A percentile compares a stretch with the other conserved stretches of the same genome.
phyloP scores from a whole-genome alignment of 306 rosid species.

The Cyamopsis tetragonoloba region DNA sequence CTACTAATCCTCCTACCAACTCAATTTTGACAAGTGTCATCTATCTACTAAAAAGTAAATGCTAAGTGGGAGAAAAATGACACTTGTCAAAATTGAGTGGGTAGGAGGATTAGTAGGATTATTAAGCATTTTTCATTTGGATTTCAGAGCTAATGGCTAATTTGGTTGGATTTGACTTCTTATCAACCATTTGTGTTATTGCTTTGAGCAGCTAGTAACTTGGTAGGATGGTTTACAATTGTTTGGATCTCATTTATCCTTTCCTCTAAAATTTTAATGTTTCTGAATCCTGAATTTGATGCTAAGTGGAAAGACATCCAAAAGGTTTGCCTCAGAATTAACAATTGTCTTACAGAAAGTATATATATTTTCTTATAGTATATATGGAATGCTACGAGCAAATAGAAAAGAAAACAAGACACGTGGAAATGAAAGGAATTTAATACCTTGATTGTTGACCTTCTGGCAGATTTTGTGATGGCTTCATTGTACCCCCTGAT shows the following conservation, averaged over 20 bases:
- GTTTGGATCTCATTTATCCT: background rate
- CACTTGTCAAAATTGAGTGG: too few relatives aligned
- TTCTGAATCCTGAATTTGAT: background rate
- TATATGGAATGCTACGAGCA: background rate
- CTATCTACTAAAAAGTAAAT: too few relatives aligned
- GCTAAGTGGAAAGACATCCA: background rate
- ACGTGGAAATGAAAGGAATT: background rate
- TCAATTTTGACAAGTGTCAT: too few relatives aligned
- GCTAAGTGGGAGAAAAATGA: too few relatives aligned
- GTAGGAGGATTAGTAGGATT: too few relatives aligned
- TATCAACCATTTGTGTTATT: background rate
- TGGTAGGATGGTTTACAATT: background rate
- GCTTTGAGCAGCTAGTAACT: background rate
- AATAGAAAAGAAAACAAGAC: background rate
- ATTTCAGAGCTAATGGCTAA: background rate
- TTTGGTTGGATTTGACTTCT: background rate
- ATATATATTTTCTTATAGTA: background rate
- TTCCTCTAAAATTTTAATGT: background rate
- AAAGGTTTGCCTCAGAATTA: background rate
- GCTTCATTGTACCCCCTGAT: slow-evolving; percentile 88
- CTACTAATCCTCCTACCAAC: too few relatives aligned
- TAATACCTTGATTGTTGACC: slow-evolving; percentile 92
- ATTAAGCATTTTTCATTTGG: too few relatives aligned
- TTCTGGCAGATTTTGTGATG: slow-evolving; percentile 90
- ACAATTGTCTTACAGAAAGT: background rate